Evolutionary conservation across 2,329 filamentous ascomycete species (phyloP), one percentile per base, ranked within the genome.

Genomic region (Tolypocladium pustulatum): DNA sequence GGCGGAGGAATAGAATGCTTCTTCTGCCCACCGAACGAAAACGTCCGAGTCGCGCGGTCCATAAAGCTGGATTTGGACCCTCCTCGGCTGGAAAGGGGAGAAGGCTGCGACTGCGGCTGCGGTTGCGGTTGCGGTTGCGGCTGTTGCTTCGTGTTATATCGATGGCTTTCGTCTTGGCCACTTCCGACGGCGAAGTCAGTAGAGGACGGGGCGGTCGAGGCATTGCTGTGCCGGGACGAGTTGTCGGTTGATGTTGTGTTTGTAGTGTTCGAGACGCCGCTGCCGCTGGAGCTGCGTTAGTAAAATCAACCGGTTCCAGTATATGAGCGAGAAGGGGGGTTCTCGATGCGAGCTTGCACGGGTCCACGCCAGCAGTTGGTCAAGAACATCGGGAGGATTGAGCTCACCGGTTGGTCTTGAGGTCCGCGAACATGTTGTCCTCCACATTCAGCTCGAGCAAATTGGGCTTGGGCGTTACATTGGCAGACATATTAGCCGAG

Each of bases 141-240:
- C 20, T 34, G 49, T 15, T 41, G 30, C 55, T 46, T 56, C 17
- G 55, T 77, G 49, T 66, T 66, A 55, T 69, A 61, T 59, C 70
- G 65, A 46, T 65, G 64, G n/a, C n/a, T 27, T 36, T 68, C 66
- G 25, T 72, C 71, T 54, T 69, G 61, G 41, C 58, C 66, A 27
- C 66, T 62, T 30, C 64, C 62, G 43, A 62, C 64, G 40, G 56
- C 59, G 38, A 71, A 62, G 55, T 75, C 81, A 56, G 81, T 77
- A 4, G 82, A 84, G 3, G 82, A 85, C 15, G 82, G 81, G 40
- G 82, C 76, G 41, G 82, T 85, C n/a, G 82, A 85, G 57, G 77
- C 79, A 70, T 83, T 83, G 69, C 82, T 85, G 68, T 85, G 80
- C 66, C 82, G 79, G 55, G 82, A 85, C 38, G 82, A 85, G 65